Evolutionary conservation across 2,329 filamentous ascomycete species (phyloP), one percentile per base, ranked within the genome.

Genomic region (Xylaria sp.): DNA sequence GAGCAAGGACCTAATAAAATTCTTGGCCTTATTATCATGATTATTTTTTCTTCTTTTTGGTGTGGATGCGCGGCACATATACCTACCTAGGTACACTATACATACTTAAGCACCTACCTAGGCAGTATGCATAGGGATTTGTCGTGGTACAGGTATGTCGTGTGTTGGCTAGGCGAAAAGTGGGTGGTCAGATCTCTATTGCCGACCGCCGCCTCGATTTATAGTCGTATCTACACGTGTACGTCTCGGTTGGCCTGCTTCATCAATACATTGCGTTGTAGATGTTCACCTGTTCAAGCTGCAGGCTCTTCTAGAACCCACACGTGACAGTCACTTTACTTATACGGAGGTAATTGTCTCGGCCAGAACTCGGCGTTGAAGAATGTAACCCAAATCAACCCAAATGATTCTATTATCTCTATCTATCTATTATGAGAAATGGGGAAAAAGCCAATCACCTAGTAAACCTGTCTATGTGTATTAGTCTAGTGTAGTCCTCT

Each of bases 121-220:
- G 15, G 17, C 5, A 44, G 39, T 6, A 3, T 44, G 15, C 4
- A 17, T 33, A 9, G 49, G 5, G 6, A 31, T 17, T 7, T 33
- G 17, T 45, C 49, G 27, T 33, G 49, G 49, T 29, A 51, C 27
- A 31, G 5, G 15, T 15, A 45, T 6, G 20, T 47, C n/a, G n/a
- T n/a, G n/a, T n/a, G n/a, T n/a, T n/a, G n/a, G n/a, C n/a, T n/a
- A n/a, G n/a, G n/a, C n/a, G n/a, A n/a, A n/a, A 39, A 42, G 42
- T 44, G 53, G 51, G 61, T 63, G 51, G 51, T 57, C 51, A 57
- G 53, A 63, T 50, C 42, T 55, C 25, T 56, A 51, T 38, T 50
- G 9, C 36, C 53, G 53, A 55, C 53, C 36, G 36, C 25, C 22
- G n/a, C 33, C 22, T 55, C 36, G n/a, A 42, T 29, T 17, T 3